Conservation (phyloP, 2,329 filamentous ascomycete genomes). For the Hypocreales sp. region DNA sequence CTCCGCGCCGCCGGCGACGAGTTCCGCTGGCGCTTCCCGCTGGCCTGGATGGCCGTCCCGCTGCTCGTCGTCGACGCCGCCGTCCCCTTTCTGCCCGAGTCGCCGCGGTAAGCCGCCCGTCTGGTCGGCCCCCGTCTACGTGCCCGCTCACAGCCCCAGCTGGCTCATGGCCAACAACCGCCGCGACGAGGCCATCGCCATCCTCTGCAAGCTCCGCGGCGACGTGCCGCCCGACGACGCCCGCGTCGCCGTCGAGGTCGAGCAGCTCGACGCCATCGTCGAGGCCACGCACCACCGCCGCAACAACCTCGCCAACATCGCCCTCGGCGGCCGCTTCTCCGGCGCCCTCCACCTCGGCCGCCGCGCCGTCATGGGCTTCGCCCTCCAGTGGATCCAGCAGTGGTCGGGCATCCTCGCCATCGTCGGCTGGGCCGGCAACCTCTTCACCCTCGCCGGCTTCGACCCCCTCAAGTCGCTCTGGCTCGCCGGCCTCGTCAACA, state of each 20-base stretch:
- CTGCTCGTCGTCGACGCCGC: slow-evolving; percentile 21
- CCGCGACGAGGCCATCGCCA: slow-evolving; percentile 15
- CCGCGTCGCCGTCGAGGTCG: slow-evolving; percentile 16
- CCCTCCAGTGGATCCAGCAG: slow-evolving; percentile 25
- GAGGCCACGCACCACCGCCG: slow-evolving; percentile 21
- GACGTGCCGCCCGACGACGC: slow-evolving; percentile 16
- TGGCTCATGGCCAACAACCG: slow-evolving; percentile 21
- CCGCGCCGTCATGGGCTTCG: slow-evolving; percentile 22
- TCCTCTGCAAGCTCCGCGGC: slow-evolving; percentile 16
- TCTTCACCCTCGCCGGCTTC: slow-evolving; percentile 10
- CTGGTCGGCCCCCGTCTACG: background rate
- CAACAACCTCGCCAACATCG: slow-evolving; percentile 21
- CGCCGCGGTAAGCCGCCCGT: slow-evolving; percentile 17
- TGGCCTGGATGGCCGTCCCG: slow-evolving; percentile 24
- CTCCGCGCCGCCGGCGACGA: slow-evolving; percentile 12
- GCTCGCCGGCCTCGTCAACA: slow-evolving; percentile 34
- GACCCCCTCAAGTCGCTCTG: slow-evolving; percentile 12
- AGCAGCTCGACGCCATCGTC: slow-evolving; percentile 24
- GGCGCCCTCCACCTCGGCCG: slow-evolving; percentile 20
- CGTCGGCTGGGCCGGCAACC: slow-evolving; percentile 15
- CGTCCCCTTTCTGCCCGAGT: slow-evolving; percentile 27
- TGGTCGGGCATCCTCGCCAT: slow-evolving; percentile 28
- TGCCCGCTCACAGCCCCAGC: slow-evolving; percentile 21
- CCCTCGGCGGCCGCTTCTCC: slow-evolving; percentile 19
- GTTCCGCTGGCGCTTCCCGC: slow-evolving; percentile 20